Evolutionary conservation across 768 basidiomycete genomes (phyloP), one percentile per base, ranked within the genome.

Genomic region (Mycena chlorophos): DNA sequence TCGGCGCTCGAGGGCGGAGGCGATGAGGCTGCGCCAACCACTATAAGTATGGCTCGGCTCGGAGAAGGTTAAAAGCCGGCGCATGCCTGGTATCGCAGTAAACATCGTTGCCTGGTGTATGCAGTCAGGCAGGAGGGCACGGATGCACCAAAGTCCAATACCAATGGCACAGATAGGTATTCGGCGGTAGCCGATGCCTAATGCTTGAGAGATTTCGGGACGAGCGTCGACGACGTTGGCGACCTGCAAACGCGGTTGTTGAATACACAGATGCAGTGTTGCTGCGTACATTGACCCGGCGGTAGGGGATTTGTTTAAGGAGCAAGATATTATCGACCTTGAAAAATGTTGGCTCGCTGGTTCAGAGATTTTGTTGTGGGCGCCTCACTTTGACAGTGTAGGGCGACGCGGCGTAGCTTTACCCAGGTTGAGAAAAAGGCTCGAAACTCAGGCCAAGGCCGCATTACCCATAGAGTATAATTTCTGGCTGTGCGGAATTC

Each of bases 141-240:
- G 8, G 13, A 20, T 17, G 8, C 13, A 19, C 13, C 13, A 42
- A 19, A 22, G 13, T 14, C 8, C 40, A n/a, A 22, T 19, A 42
- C 83, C 84, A 40, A 86, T 81, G 8, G 83, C 80, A 6, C 84
- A 73, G 22, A 86, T 71, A 10, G 84, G 83, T 23, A 87, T 82
- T 14, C 80, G 77, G 12, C 85, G 80, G 66, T 86, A 85, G 23
- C 70, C 69, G 12, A 86, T 68, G 3, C 83, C 84, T 5, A 79
- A 73, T 1, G 77, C 64, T 20, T 78, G 76, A 48, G 80, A 75
- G 48, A 86, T 75, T 64, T 81, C 84, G 5, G 83, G 79, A 14
- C 84, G 81, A 30, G 84, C n/a, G n/a, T n/a, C 83, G 5, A 81
- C 72, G n/a, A 72, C 67, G 49, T 65, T 64, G 2, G 80, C 70